A percentile compares a stretch with the other conserved stretches of the same genome.
Evolutionary conservation across 2,329 filamentous ascomycete genomes (phyloP).

Genomic region (Diaporthe velutina): DNA sequence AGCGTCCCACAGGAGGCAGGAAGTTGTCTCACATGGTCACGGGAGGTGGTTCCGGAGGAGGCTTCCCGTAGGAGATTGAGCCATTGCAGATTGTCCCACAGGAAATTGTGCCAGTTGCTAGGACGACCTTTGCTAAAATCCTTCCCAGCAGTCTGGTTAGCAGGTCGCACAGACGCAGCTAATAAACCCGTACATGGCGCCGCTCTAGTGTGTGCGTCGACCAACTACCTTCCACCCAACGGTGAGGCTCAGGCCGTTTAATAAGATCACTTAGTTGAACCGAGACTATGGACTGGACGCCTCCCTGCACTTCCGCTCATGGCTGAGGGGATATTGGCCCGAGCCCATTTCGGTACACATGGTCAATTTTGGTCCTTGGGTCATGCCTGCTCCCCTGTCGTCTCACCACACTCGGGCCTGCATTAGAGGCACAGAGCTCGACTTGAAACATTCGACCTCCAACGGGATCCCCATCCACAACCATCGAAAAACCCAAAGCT

Average conservation of each 20-base stretch:
- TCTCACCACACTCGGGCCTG: neutral
- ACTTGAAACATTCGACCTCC: slow-evolving; percentile 10
- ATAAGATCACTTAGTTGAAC: neutral
- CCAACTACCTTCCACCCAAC: neutral
- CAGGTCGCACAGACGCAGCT: slow-evolving; percentile 22
- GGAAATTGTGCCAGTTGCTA: neutral
- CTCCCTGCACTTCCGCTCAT: neutral
- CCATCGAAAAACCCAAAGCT: neutral
- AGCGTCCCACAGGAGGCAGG: neutral
- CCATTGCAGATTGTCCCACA: too few relatives aligned
- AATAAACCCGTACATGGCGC: neutral
- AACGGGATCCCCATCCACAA: neutral
- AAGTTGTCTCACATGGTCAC: neutral
- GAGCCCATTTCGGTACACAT: slow-evolving; percentile 21
- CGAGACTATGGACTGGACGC: neutral
- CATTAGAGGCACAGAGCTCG: slow-evolving; percentile 2
- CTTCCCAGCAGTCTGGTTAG: slow-evolving; percentile 4
- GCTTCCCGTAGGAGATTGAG: too few relatives aligned
- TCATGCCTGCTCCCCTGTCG: neutral
- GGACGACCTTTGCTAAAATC: neutral
- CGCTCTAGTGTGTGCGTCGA: neutral
- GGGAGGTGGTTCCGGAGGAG: too few relatives aligned
- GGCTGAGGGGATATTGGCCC: neutral
- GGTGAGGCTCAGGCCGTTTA: neutral
- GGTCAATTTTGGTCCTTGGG: slow-evolving; percentile 16